Evolutionary conservation across 2,329 filamentous ascomycete species (phyloP).

Genomic region (Beauveria brongniartii): DNA sequence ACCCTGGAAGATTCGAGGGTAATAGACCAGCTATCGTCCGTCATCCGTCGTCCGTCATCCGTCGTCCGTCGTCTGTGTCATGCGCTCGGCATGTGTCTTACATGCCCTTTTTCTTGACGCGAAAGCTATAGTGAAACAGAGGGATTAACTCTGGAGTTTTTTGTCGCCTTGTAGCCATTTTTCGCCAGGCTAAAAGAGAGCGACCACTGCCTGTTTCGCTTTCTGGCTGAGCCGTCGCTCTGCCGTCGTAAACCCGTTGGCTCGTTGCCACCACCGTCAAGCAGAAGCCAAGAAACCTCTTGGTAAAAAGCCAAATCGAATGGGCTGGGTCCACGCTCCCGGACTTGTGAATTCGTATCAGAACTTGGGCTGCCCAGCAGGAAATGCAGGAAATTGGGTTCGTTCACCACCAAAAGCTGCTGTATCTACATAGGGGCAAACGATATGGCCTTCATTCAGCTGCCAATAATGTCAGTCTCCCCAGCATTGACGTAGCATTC

Average conservation of each 20-base stretch:
- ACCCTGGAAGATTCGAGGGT: slow-evolving; percentile 34
- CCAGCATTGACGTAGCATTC: background rate
- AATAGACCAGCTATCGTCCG: slow-evolving; percentile 51
- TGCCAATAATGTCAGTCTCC: slow-evolving; percentile 25
- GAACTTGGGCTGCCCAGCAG: slow-evolving; percentile 42
- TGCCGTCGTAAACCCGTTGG: slow-evolving; percentile 44
- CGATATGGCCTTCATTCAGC: slow-evolving; percentile 24
- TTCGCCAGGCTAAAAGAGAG: slow-evolving; percentile 36
- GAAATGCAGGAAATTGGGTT: slow-evolving; percentile 36
- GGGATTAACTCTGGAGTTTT: slow-evolving; percentile 18
- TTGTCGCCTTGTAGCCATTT: slow-evolving; percentile 28
- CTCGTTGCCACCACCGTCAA: slow-evolving; percentile 43
- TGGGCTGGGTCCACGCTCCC: slow-evolving; percentile 23
- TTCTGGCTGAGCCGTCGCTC: slow-evolving; percentile 46
- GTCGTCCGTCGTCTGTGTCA: slow-evolving; percentile 43
- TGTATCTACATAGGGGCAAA: slow-evolving; percentile 27
- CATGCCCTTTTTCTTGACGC: slow-evolving; percentile 53
- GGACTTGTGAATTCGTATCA: slow-evolving; percentile 45
- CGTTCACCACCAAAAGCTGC: slow-evolving; percentile 25
- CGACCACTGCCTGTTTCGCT: slow-evolving; percentile 42
- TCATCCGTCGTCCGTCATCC: slow-evolving; percentile 11
- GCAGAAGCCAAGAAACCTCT: slow-evolving; percentile 30
- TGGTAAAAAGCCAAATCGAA: slow-evolving; percentile 43
- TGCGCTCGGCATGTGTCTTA: slow-evolving; percentile 49
- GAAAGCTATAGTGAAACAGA: slow-evolving; percentile 43